Conservation (phyloP, 352 stramenopile genomes). For the Phytopythium boreale region DNA sequence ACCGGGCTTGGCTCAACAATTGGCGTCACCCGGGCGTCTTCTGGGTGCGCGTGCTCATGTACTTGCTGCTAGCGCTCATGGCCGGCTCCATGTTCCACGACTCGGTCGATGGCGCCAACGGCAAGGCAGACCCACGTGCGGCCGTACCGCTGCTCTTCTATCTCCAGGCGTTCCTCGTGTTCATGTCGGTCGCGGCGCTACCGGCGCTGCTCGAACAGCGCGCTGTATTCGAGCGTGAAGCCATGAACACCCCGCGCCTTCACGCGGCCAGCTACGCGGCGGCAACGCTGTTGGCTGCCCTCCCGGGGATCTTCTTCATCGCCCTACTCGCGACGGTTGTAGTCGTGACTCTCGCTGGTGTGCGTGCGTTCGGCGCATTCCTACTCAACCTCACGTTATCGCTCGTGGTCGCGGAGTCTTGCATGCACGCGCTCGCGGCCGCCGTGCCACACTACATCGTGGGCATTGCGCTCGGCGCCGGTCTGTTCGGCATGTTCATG, state of each 20-base stretch:
- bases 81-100: slow-evolving; percentile 71
- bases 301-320: slow-evolving; percentile 67
- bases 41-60: slow-evolving; percentile 83
- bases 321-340: slow-evolving; percentile 48
- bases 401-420: slow-evolving; percentile 72
- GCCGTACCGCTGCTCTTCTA: slow-evolving; percentile 84
- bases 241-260: slow-evolving; percentile 57
- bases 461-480: slow-evolving; percentile 75
- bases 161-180: slow-evolving; percentile 87
- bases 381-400: slow-evolving; percentile 74
- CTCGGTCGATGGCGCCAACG: slow-evolving; percentile 37
- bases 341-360: slow-evolving; percentile 44
- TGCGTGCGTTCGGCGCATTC: slow-evolving; percentile 65
- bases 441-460: slow-evolving; percentile 86
- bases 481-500: slow-evolving; percentile 87
- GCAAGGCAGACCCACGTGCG: slow-evolving; percentile 23
- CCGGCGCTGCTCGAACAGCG: slow-evolving; percentile 84
- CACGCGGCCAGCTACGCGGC: slow-evolving; percentile 71
- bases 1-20: slow-evolving; percentile 60
- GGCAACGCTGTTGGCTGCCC: slow-evolving; percentile 60
- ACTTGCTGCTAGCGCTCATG: slow-evolving; percentile 69
- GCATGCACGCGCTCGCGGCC: slow-evolving; percentile 79
- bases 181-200: slow-evolving; percentile 89
- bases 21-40: slow-evolving; percentile 69
- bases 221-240: slow-evolving; percentile 81